Evolutionary conservation across 345 rosid genomes (phyloP).

Genomic region (Euphorbia tirucalli): DNA sequence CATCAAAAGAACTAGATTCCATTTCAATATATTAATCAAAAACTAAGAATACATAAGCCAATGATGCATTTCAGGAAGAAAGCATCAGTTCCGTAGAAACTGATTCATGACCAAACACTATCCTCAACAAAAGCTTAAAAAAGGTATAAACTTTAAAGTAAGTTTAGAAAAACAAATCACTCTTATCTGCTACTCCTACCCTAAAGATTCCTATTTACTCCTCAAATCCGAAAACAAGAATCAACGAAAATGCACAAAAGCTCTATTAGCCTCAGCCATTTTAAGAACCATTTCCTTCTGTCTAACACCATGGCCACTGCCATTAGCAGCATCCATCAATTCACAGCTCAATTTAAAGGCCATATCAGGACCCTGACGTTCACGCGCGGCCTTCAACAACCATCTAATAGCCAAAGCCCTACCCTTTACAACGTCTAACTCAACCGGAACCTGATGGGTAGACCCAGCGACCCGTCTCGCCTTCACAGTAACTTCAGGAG

Average conservation of each 20-base stretch:
- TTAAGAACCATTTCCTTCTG: constrained; percentile 18
- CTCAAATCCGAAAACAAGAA: neutral
- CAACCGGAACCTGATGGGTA: constrained; percentile 21
- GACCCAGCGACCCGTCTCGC: no score
- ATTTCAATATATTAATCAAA: neutral
- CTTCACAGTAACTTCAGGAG: no score
- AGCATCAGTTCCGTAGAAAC: no score
- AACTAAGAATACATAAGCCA: neutral
- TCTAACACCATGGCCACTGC: constrained; percentile 19
- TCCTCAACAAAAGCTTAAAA: no score
- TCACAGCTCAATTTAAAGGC: constrained; percentile 23
- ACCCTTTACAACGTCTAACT: constrained; percentile 10
- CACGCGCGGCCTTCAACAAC: constrained; percentile 22
- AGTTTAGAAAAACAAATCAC: no score
- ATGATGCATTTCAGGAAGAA: neutral
- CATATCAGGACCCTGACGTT: constrained; percentile 18
- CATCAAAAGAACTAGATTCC: neutral
- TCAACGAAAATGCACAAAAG: constrained; percentile 20
- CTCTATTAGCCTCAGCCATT: constrained; percentile 23
- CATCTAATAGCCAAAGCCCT: constrained; percentile 23
- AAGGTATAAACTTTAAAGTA: no score
- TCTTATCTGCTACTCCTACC: no score
- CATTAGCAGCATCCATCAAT: constrained; percentile 23
- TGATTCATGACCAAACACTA: no score
- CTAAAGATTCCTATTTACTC: no score